Evolutionary conservation across 208 protist genomes (phyloP).

Genomic region (Porcisia deanei): DNA sequence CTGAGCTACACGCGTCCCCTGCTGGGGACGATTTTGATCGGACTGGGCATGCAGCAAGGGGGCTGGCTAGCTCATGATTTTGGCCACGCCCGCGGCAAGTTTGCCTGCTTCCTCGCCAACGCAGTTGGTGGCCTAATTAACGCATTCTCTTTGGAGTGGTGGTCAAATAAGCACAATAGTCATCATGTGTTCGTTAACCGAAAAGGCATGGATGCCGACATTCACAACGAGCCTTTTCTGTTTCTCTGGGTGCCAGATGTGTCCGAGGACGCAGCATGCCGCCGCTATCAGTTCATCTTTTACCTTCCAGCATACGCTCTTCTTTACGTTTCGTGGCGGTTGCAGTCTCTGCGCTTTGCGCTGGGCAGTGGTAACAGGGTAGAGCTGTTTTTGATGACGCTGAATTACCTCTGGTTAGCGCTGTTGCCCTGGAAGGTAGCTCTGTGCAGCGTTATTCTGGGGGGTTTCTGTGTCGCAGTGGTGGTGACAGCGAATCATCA

Average conservation of each 20-base stretch:
- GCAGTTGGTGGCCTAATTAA: slow-evolving; percentile 54
- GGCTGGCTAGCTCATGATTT: slow-evolving; percentile 83
- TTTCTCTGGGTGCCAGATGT: slow-evolving; percentile 69
- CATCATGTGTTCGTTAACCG: slow-evolving; percentile 85
- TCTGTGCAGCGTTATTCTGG: slow-evolving; percentile 66
- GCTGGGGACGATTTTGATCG: slow-evolving; percentile 60
- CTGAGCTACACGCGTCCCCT: slow-evolving; percentile 60
- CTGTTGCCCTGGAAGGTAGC: slow-evolving; percentile 66
- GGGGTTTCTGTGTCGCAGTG: slow-evolving; percentile 71
- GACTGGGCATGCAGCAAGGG: slow-evolving; percentile 77
- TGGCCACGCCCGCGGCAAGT: slow-evolving; percentile 56
- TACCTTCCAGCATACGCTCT: slow-evolving; percentile 74
- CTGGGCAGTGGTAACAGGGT: slow-evolving; percentile 59
- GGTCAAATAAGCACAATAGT: slow-evolving; percentile 84
- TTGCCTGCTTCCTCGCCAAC: slow-evolving; percentile 48
- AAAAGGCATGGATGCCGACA: slow-evolving; percentile 71
- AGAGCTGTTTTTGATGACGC: slow-evolving; percentile 53
- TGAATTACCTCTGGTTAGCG: slow-evolving; percentile 76
- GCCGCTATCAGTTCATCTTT: slow-evolving; percentile 72
- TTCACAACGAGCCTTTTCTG: slow-evolving; percentile 78
- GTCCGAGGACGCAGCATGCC: slow-evolving; percentile 52
- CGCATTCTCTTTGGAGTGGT: slow-evolving; percentile 71
- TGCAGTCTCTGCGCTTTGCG: slow-evolving; percentile 70
- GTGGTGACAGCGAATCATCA: slow-evolving; percentile 84
- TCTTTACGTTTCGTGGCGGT: slow-evolving; percentile 78